These are phyloP conservation scores for Tuber borchii DNA, from an alignment of 495 filamentous ascomycete species.

Conservation along the genomic window DNA sequence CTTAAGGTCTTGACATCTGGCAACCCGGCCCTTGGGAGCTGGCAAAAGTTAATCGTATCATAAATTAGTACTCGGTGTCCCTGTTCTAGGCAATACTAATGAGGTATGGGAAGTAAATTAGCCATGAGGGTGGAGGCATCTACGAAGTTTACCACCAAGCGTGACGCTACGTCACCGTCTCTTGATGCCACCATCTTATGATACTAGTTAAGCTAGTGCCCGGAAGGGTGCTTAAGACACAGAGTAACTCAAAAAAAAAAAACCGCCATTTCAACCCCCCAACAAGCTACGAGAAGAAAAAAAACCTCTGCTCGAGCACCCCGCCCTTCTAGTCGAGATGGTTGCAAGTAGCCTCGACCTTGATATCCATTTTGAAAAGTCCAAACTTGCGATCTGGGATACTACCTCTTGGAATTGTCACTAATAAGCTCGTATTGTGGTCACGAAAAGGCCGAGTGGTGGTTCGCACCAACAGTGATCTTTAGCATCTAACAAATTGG, in stretches of 20 bases:
- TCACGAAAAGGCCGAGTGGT: not conserved
- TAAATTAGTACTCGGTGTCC: not conserved
- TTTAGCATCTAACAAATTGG: not conserved
- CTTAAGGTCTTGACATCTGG: not conserved
- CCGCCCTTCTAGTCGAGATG: not conserved
- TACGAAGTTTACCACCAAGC: not conserved
- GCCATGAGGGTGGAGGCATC: not conserved
- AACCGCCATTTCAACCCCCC: not conserved
- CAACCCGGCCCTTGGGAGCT: too few species aligned
- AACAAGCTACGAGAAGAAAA: not conserved
- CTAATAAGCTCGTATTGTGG: not conserved
- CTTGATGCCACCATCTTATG: not conserved
- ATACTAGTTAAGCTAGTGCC: not conserved
- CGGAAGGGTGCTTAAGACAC: not conserved
- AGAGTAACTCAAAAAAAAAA: too few species aligned
- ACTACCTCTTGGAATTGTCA: not conserved
- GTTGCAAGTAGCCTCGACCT: not conserved
- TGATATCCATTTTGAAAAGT: not conserved
- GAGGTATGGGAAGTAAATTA: too few species aligned
- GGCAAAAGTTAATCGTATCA: not conserved
- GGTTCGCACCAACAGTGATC: not conserved
- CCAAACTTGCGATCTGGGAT: not conserved
- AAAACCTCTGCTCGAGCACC: not conserved
- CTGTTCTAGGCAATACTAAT: not conserved
- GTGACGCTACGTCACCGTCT: not conserved